Evolutionary conservation across 345 rosid species (phyloP), one percentile per base, ranked within the genome.

Genomic region (Linum lewisii): DNA sequence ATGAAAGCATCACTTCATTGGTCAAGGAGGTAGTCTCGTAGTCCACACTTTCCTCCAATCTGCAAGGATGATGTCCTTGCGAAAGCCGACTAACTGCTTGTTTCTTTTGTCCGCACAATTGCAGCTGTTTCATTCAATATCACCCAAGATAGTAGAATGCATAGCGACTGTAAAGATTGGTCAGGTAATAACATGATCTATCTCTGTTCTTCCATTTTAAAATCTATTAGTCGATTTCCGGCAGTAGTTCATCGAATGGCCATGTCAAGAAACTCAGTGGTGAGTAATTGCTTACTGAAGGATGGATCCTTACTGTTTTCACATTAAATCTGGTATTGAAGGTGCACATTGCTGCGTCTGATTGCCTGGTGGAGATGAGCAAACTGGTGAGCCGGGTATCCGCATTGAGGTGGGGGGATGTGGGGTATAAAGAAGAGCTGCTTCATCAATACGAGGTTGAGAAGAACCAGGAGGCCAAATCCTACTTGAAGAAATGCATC

Each of bases 301-400:
- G 2, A 6, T 26, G 32, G 32, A 2, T 26, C 6, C 32, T 26
- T 26, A 26, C 32, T 26, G 32, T 26, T 26, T 26, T 6, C 6
- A 6, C 6, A 26, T 26, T 26, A 2, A 6, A 26, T 52, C 24
- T 52, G 7, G 13, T 52, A 5, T 9, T 20, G 22, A 21, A 91
- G 98, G 87, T 92, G 69, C 98, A 92, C 63, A 72, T 92, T 23
- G 71, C 77, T 61, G 86, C 98, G 34, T 81, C 96, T 1, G 90
- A 84, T 68, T 83, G 95, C 76, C 86, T 88, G 63, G 44, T 88
- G 36, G 90, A 81, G 54, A 66, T 81, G 49, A 72, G 59, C 42
- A 71, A 69, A 70, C 73, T 84, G 61, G 64, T 18, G 60, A 59
- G 69, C 61, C 76, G 37, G 51, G 74, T 83, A 47, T 70, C 83